These are phyloP conservation scores for Gaeumannomyces sp. DNA, from an alignment of 2,329 filamentous ascomycete genomes.

Conservation along the genomic window DNA sequence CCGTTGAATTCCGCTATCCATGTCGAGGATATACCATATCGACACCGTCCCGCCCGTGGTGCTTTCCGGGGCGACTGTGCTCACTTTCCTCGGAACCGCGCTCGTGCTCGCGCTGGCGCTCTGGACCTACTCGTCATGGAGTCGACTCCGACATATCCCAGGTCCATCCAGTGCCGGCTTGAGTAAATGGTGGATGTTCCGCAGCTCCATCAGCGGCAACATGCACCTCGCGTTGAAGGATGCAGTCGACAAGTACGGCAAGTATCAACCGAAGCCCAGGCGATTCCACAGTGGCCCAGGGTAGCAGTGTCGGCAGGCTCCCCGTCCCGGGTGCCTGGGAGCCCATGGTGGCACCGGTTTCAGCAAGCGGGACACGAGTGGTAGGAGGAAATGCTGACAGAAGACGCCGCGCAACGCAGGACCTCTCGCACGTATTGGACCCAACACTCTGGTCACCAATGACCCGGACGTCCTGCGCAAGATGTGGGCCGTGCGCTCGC, in stretches of 20 bases:
- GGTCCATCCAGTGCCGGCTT: conserved; percentile 19
- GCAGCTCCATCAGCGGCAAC: conserved; percentile 21
- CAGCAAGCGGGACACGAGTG: conserved; percentile 6
- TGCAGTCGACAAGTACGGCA: conserved; percentile 21
- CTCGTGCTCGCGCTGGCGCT: conserved; percentile 11
- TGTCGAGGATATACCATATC: conserved; percentile 6
- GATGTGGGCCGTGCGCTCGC: conserved; percentile 29
- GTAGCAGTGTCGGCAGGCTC: not conserved
- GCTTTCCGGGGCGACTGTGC: not conserved
- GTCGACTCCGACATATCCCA: conserved; percentile 22
- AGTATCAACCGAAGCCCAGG: conserved; percentile 10
- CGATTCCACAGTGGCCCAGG: not conserved
- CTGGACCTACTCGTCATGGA: conserved; percentile 18
- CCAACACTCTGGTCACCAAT: conserved; percentile 22
- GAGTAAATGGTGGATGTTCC: conserved; percentile 25
- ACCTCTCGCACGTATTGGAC: conserved; percentile 21
- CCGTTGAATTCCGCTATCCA: not conserved
- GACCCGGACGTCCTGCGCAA: conserved; percentile 22
- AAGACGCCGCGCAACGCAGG: conserved; percentile 13
- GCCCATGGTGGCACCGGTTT: conserved; percentile 6
- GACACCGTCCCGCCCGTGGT: not conserved
- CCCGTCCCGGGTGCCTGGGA: not conserved
- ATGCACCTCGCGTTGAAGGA: conserved; percentile 22
- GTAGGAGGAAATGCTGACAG: not conserved
- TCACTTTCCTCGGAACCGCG: conserved; percentile 5